Base-by-base conservation (phyloP, 192 early-diverging fungal species). In the Umbelopsis ramanniana region DNA sequence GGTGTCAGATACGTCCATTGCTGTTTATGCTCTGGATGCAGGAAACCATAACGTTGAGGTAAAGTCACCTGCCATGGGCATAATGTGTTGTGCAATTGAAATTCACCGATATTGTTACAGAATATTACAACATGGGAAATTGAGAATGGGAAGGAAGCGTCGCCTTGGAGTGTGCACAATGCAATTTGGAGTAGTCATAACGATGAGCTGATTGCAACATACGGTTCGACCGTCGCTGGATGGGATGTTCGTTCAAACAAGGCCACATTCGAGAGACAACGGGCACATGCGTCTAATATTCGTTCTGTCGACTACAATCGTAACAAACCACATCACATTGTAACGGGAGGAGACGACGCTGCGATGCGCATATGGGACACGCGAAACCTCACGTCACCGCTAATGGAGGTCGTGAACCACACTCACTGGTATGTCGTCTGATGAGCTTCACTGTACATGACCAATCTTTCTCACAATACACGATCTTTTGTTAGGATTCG, bases 311-410 rank as follows among this genome's bases (percentile, higher is more conserved):
- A 96, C 79, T 93, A 88, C 74, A 98, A 98, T 74, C 89, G 92
- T 6, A 95, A 97, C 76, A 85, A 93, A 69, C 93, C 95, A 6
- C 86, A 93, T 72, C 85, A 92, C 46, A 68, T 98, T 29, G 95
- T 88, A 0, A 92, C 95, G 0, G 91, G 89, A 45, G 95, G 93
- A n/a, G 90, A 96, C 73, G 97, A 98, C 81, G 89, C 94, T 47
- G 75, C 76, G 10, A 83, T 98, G n/a, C 87, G 92, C 52, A 85
- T 97, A 63, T 98, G 97, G 97, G 97, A 98, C 72, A 67, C 85
- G 0, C 84, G 97, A 19, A 84, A 87, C 22, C 68, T 83, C 0
- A 60, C 72, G 0, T 70, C 74, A 3, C 85, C 92, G 0, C 54
- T 96, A 1, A 84, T 93, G 74, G 86, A 87, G 8, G 78, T 97